These are phyloP conservation scores for Bryoerythrophyllum caledonicum DNA, from an alignment of 225 moss, liverwort and hornwort species.

Conservation along the genomic window DNA sequence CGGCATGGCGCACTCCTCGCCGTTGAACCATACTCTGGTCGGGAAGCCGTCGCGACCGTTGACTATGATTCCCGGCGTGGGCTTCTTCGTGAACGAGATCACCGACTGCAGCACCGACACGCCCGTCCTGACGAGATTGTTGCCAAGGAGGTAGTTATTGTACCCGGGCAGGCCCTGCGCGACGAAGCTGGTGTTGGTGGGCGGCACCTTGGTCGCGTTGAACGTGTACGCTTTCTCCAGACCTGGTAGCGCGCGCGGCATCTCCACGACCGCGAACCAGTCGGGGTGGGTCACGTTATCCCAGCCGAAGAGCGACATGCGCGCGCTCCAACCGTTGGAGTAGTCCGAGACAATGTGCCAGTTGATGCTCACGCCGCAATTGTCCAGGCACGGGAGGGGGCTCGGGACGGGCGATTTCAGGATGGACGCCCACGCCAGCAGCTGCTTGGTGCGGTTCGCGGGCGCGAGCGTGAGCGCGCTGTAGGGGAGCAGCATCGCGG, in stretches of 20 bases:
- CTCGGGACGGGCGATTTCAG: constrained; percentile 39
- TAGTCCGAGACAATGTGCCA: constrained; percentile 90
- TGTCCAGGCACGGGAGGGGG: constrained; percentile 69
- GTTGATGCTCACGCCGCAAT: constrained; percentile 83
- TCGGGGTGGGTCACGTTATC: constrained; percentile 42
- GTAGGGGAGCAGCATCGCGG: constrained; percentile 71
- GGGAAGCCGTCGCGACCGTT: constrained; percentile 56
- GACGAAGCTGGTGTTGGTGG: constrained; percentile 25
- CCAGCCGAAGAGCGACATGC: constrained; percentile 84
- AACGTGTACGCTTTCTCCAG: constrained; percentile 70
- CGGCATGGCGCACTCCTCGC: constrained; percentile 69
- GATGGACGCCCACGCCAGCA: constrained; percentile 54
- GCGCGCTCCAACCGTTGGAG: constrained; percentile 70
- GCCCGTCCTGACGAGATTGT: constrained; percentile 22
- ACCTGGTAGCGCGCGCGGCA: constrained; percentile 50
- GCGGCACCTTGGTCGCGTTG: constrained; percentile 55
- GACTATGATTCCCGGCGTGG: constrained; percentile 34
- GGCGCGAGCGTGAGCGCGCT: constrained; percentile 60
- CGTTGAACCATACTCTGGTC: constrained; percentile 65
- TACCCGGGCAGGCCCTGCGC: constrained; percentile 36
- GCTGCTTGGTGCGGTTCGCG: constrained; percentile 56
- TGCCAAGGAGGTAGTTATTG: constrained; percentile 46
- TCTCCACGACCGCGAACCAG: constrained; percentile 66
- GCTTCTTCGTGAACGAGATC: constrained; percentile 47
- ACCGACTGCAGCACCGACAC: constrained; percentile 56